Base-by-base conservation (phyloP, 129 eudicot species). In the Gnaphalium uliginosum region DNA sequence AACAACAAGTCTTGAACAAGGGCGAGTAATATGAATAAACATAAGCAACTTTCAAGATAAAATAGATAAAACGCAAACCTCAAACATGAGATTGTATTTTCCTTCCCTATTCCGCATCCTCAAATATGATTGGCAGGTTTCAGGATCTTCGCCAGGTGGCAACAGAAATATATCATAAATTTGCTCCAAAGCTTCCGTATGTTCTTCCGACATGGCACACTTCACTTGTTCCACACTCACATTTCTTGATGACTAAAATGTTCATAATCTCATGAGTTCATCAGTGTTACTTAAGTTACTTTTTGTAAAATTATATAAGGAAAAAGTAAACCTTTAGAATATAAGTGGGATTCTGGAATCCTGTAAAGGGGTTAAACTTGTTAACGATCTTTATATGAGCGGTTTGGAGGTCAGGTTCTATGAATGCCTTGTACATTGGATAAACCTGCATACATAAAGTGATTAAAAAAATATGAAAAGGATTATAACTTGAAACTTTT, bases 101-200 rank as follows among this genome's bases (percentile, higher is more conserved):
- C 99, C 99, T 65, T 94, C 99, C 79, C 86, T 83, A 73, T 94
- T 94, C 30, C 97, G 81, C 99, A 94, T 91, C 86, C 99, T 87
- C 70, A 94, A 70, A 79, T 94, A 91, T 17, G 99, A 94, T 84
- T 94, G 96, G 76, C 99, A 94, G 22, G 96, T 84, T 75, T 94
- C 99, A 27, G 97, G 91, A 81, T 94, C 99, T 86, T 94, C 99
- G 18, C 97, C 99, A 61, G 99, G 99, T 22, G 99, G 99, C 68
- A 94, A 81, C 83, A 94, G 99, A 86, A 83, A 94, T 68, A 94
- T 94, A 76, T 94, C 99, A 61, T 94, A 94, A 64, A 90, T 87
- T 75, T 91, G 85, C 83, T 94, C 99, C 69, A 56, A 62, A 22
- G 82, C 43, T 80, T 91, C 99, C 2, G 77, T 75, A 56, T 81